Evolutionary conservation across 1,284 basidiomycete species (phyloP).

Genomic region (Schizophyllum commune): DNA sequence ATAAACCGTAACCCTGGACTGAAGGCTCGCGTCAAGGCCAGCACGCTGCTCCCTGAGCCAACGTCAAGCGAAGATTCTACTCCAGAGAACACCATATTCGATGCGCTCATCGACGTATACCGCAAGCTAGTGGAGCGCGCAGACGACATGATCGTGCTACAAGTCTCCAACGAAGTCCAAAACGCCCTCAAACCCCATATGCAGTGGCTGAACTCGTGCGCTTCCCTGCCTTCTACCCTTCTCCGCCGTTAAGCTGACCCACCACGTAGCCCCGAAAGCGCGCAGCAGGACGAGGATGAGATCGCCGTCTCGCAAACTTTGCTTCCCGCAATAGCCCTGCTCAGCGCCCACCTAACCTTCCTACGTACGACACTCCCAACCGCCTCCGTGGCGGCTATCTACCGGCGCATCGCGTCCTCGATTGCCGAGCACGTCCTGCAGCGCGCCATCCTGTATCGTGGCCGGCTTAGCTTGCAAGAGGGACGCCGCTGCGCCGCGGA

Average conservation of each 20-base stretch:
- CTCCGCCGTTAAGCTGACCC: not conserved
- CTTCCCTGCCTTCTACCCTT: conserved; percentile 8
- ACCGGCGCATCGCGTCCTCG: conserved; percentile 60
- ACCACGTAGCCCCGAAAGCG: conserved; percentile 14
- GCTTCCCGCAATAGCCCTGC: conserved; percentile 60
- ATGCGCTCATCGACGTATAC: conserved; percentile 63
- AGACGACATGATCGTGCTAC: conserved; percentile 80
- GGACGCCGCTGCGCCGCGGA: conserved; percentile 57
- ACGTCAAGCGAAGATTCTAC: conserved; percentile 26
- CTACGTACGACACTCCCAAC: conserved; percentile 55
- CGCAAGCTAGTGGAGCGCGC: conserved; percentile 55
- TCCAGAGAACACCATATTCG: conserved; percentile 66
- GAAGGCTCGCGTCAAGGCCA: conserved; percentile 37
- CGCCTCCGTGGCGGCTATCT: conserved; percentile 47
- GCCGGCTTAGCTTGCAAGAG: conserved; percentile 50
- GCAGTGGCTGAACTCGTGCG: conserved; percentile 25
- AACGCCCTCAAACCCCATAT: conserved; percentile 66
- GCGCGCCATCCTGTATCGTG: conserved; percentile 74
- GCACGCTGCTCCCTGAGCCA: conserved; percentile 43
- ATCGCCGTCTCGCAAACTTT: conserved; percentile 58
- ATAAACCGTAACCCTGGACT: conserved; percentile 53
- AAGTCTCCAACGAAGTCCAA: conserved; percentile 76
- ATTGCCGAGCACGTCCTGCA: conserved; percentile 72
- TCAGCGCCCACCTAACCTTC: conserved; percentile 66
- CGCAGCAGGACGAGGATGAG: conserved; percentile 27